Percentiles rank a stretch among this genome's conserved stretches.
Conservation (phyloP, 371 early-diverging fungal genomes). For the Lichtheimia ramosa region DNA sequence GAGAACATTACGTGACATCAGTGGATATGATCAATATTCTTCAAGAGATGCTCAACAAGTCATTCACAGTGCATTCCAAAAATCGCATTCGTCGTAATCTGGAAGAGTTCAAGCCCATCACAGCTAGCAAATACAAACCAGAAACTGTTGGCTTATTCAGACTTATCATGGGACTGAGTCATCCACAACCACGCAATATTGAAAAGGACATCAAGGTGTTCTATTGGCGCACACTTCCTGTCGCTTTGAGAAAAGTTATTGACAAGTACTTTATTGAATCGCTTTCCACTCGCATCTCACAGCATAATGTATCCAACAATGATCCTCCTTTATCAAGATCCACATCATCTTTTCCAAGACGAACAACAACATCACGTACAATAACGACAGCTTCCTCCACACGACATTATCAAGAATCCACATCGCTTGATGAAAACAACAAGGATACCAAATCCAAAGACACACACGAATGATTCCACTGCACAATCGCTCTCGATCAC, state of each 20-base stretch:
- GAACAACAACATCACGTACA: too few relatives aligned
- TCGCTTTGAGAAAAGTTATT: slow-evolving; percentile 71
- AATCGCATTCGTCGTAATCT: slow-evolving; percentile 83
- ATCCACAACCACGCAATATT: slow-evolving; percentile 84
- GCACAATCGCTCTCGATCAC: too few relatives aligned
- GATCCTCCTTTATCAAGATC: too few relatives aligned
- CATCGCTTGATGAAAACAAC: too few relatives aligned
- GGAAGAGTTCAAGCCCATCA: slow-evolving; percentile 79
- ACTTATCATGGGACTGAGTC: slow-evolving; percentile 77
- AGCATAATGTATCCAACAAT: too few relatives aligned
- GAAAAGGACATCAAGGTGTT: slow-evolving; percentile 89
- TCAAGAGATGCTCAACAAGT: slow-evolving; percentile 68
- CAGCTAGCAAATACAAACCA: slow-evolving; percentile 72
- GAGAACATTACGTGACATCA: slow-evolving; percentile 76
- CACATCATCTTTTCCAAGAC: too few relatives aligned
- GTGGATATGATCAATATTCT: slow-evolving; percentile 78
- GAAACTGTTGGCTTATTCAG: slow-evolving; percentile 75
- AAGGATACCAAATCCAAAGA: too few relatives aligned
- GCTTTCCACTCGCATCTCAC: too few relatives aligned
- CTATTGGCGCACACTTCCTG: slow-evolving; percentile 68
- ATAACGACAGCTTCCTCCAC: too few relatives aligned
- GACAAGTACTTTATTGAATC: slow-evolving; percentile 43
- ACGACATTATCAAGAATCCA: too few relatives aligned
- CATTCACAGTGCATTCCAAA: slow-evolving; percentile 81
- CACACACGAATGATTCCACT: too few relatives aligned